Evolutionary conservation across 148 eudicot species (phyloP).

Genomic region (Pharnaceum exiguum): DNA sequence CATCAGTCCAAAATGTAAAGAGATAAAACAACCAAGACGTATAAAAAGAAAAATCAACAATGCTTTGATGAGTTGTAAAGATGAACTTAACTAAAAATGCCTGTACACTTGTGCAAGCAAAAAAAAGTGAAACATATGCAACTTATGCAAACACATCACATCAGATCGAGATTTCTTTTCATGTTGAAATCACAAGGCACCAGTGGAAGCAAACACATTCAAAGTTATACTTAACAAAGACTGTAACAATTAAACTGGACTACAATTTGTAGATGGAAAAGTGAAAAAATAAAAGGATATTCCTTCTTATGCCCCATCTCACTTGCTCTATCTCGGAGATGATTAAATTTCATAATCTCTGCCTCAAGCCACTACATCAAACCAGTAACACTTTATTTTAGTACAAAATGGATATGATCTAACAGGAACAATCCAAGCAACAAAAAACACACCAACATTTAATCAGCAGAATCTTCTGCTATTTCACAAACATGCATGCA

Average conservation of each 20-base stretch:
- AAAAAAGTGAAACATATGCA: too few species aligned
- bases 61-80: too few species aligned
- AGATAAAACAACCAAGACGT: too few species aligned
- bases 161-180: too few species aligned
- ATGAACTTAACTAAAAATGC: too few species aligned
- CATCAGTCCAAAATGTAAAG: too few species aligned
- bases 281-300: conserved; percentile 61
- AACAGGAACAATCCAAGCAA: background rate
- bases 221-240: background rate
- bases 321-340: conserved; percentile 86
- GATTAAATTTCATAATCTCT: conserved; percentile 70
- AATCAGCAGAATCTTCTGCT: background rate
- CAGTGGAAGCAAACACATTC: too few species aligned
- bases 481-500: background rate
- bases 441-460: background rate
- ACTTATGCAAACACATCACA: too few species aligned
- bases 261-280: background rate
- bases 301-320: conserved; percentile 82
- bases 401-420: background rate
- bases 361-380: conserved; percentile 65
- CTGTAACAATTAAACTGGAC: background rate
- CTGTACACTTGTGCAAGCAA: too few species aligned
- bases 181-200: too few species aligned
- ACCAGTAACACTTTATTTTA: conserved; percentile 8
- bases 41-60: too few species aligned